Base-by-base conservation (phyloP, 208 protist species). In the Acanthamoeba rhysodes region DNA sequence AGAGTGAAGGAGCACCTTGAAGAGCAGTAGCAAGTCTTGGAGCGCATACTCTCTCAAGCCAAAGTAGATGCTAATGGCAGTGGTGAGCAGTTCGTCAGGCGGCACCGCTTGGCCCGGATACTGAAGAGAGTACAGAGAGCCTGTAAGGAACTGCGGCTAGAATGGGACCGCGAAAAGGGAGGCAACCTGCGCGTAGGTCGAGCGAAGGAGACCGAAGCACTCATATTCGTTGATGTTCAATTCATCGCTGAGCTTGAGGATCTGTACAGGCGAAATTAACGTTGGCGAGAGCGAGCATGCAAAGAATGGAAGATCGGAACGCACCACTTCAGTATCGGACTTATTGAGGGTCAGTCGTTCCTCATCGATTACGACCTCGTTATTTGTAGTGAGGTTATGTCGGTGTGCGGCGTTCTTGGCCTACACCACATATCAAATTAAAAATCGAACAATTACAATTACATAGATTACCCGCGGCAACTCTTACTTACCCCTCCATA, bases 211-310 rank as follows among this genome's bases (percentile, higher is more conserved):
- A 45, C 4, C 9, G 50, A 66, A 90, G 80, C 80, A 90, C 7
- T 59, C 80, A 22, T 57, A 32, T 53, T 66, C 80, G 29, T 90
- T n/a, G n/a, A 90, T 24, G 20, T 90, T 90, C 50, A 90, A 64
- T 45, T 90, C 80, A 64, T 90, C 80, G 34, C 80, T 90, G 50
- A 90, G 80, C 80, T 90, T 90, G 16, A 90, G 34, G 18, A 90
- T 64, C 80, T 90, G 29, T 22, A 29, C 45, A 41, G 48, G 16
- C 37, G 45, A 90, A 55, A 53, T n/a, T 27, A 3, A 20, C 22
- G 53, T 12, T 53, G 9, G 41, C 74, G 2, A 74, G 34, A 32
- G 8, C 6, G 2, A 10, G 24, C 8, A 68, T 3, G 32, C 12
- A 78, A 24, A 12, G 34, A 45, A 45, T 48, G 34, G 27, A 74